Base-by-base conservation (phyloP, 2,329 filamentous ascomycete species). In the Pseudogymnoascus sp. region DNA sequence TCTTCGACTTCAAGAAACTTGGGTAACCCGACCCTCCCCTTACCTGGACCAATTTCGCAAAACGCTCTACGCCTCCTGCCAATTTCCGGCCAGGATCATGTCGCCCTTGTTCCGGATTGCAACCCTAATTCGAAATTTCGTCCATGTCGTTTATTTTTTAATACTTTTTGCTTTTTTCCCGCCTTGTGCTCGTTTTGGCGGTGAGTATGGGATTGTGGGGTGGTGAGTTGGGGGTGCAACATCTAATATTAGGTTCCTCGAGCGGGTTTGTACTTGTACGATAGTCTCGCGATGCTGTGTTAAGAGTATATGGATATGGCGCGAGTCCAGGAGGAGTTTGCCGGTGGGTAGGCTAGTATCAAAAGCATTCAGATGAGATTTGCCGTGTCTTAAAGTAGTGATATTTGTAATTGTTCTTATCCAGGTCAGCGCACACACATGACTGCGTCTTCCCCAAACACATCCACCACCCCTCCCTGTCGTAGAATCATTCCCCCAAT, bases 401-500 rank as follows among this genome's bases (percentile, higher is more conserved):
- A 50, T 30, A 30, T 30, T 50, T 30, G 25, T 16, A 30, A 25
- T 50, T 30, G 25, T 18, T 32, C 25, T 30, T 50, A 50, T 32
- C 25, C 25, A 50, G 22, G n/a, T 50, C 25, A 50, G 43, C 78
- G 77, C 57, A 95, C 74, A 74, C 92, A 96, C 75, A 95, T 82
- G 61, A 93, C 72, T 3, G 91, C 86, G 68, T 93, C 83, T 61
- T 91, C 87, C 1, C 93, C 93, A 77, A 97, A 97, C 11, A 83
- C 75, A 59, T 76, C 73, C 14, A 80, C 75, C 8, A 96, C 78
- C 64, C 83, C 92, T 1, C 89, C 89, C 72, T 96, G 90, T 64
- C 84, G 80, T 50, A 79, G 74, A 54, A 96, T 76, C 82, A 97
- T 89, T 6, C 79, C 79, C 8, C 85, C 84, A 62, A 97, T 79